Percentiles rank a stretch among this genome's conserved stretches.
Evolutionary conservation across 768 basidiomycete genomes (phyloP).

Genomic region (Suillus placidus): DNA sequence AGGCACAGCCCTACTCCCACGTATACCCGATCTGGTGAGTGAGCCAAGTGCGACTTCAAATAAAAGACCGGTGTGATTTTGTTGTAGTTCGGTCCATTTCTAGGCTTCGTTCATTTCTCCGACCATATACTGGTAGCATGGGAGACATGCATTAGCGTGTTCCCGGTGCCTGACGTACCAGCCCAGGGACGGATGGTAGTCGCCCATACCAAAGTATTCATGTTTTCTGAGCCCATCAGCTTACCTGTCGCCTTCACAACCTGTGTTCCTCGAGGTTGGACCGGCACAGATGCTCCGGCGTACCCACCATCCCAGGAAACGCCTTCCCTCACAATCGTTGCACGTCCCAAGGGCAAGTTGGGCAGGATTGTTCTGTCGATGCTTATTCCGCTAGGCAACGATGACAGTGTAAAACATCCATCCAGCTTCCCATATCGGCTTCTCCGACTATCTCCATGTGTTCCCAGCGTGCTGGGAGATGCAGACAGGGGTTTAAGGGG

Average conservation of each 20-base stretch:
- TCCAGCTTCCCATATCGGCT: constrained; percentile 26
- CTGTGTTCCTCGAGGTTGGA: constrained; percentile 19
- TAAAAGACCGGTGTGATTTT: not conserved
- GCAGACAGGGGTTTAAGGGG: not conserved
- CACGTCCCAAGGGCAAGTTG: constrained; percentile 18
- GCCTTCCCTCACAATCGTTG: constrained; percentile 30
- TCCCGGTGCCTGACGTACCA: constrained; percentile 26
- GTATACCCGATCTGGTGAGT: constrained; percentile 25
- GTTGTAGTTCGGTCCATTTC: constrained; percentile 26
- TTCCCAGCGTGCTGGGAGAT: constrained; percentile 5
- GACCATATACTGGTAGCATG: constrained; percentile 29
- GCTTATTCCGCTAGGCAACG: constrained; percentile 23
- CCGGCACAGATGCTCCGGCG: not conserved
- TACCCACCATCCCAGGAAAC: not conserved
- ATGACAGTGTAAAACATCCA: not conserved
- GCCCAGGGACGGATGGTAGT: constrained; percentile 22
- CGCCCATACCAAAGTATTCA: constrained; percentile 27
- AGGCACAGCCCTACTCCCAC: constrained; percentile 29
- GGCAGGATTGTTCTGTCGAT: constrained; percentile 26
- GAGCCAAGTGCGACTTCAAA: not conserved
- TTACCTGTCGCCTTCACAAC: constrained; percentile 32
- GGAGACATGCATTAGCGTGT: constrained; percentile 32
- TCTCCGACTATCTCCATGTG: constrained; percentile 17
- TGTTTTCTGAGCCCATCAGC: constrained; percentile 28
- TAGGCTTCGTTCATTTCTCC: constrained; percentile 29